Base-by-base conservation (phyloP, 1,139 yeast genomes). In the Candida sp. region DNA sequence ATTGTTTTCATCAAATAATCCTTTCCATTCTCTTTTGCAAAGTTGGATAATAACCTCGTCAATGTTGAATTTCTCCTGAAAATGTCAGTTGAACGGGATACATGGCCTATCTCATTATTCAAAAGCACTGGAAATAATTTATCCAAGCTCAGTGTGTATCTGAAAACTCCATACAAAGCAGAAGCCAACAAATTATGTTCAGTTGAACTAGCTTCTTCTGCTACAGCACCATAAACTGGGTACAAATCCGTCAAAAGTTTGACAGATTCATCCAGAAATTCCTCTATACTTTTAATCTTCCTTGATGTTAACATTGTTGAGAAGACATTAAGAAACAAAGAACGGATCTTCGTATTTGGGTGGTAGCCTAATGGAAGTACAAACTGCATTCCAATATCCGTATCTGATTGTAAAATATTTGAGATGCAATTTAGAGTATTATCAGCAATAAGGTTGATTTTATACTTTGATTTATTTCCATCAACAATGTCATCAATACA, bases 301-400 rank as follows among this genome's bases (percentile, higher is more conserved):
- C 61, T 75, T 58, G 63, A 77, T 58, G 55, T 73, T 66, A 56
- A 82, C 78, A 60, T 86, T 45, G 83, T 81, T 1, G 87, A 80
- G 55, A 89, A 87, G 3, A 88, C 93, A 50, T 84, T 84, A 56
- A 88, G 70, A 56, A 88, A 87, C 1, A 93, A 82, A 5, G 85
- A 68, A 46, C 95, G 68, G 29, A 87, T 80, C 43, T 81, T 77
- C 21, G 67, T 63, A 55, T 86, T 86, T 34, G 77, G 78, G 53
- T 88, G 89, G 54, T 82, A 86, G 0, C 96, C 95, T 56, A 88
- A 71, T 0, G 95, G 90, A 12, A 89, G 64, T 1, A 91, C 90
- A 60, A 81, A 81, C 43, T 81, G 82, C 57, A 88, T 71, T 7
- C 96, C 96, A 40, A 87, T 82, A 49, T 85, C 90, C 2, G 85